Conservation (phyloP, 176 grass and related monocot species). For the Paspalum vaginatum region DNA sequence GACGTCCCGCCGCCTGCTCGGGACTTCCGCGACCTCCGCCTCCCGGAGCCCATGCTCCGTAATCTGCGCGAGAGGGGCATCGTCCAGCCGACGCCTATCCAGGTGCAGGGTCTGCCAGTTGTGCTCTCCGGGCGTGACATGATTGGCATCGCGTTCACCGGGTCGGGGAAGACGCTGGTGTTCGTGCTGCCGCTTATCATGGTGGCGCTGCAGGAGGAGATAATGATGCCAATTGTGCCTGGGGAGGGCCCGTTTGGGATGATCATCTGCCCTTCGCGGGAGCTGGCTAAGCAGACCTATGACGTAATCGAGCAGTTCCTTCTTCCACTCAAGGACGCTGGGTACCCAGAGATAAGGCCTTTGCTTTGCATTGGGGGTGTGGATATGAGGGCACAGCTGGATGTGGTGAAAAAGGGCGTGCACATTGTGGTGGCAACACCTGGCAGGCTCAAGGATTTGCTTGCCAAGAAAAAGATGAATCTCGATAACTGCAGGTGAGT, state of each 20-base stretch:
- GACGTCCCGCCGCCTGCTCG: constrained; percentile 72
- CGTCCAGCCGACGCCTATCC: constrained; percentile 90
- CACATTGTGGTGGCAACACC: constrained; percentile 92
- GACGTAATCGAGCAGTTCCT: constrained; percentile 84
- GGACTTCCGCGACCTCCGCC: constrained; percentile 69
- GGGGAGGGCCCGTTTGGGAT: constrained; percentile 91
- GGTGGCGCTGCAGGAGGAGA: constrained; percentile 84
- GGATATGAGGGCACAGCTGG: constrained; percentile 80
- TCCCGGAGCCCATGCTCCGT: constrained; percentile 75
- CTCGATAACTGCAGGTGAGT: constrained; percentile 89
- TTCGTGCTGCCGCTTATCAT: constrained; percentile 89
- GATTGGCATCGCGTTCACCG: constrained; percentile 93
- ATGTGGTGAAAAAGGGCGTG: constrained; percentile 81
- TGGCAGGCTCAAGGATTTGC: constrained; percentile 87
- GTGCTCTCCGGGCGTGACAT: constrained; percentile 85
- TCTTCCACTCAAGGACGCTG: constrained; percentile 47
- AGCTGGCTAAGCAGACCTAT: constrained; percentile 89
- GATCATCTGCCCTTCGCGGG: constrained; percentile 81
- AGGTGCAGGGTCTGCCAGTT: constrained; percentile 83
- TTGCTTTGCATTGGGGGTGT: constrained; percentile 88
- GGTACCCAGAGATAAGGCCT: constrained; percentile 77
- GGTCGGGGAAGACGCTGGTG: constrained; percentile 82
- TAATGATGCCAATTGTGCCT: constrained; percentile 75
- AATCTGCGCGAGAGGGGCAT: constrained; percentile 77
- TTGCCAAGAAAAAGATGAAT: constrained; percentile 97